phyloP scores from a whole-genome alignment of 768 basidiomycete genomes.

The Xanthoconium stramineum region DNA sequence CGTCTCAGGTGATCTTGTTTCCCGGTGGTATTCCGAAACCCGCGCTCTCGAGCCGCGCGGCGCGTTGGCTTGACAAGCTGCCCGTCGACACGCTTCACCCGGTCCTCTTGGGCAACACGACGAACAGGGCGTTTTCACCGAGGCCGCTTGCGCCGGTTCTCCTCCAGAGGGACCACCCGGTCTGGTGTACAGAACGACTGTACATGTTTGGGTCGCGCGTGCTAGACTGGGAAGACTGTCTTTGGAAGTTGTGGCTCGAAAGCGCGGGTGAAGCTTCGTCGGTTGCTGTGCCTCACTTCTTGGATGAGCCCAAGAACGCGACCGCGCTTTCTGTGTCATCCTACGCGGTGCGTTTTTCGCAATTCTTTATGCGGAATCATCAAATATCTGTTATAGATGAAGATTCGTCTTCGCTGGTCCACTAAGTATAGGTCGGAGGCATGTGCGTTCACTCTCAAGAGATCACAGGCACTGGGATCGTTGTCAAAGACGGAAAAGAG shows the following conservation, averaged over 20 bases:
- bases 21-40: slow-evolving; percentile 40
- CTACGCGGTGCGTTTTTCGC: slow-evolving; percentile 16
- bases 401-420: slow-evolving; percentile 43
- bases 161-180: slow-evolving; percentile 39
- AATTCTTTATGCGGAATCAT: neutral
- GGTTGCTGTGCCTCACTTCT: slow-evolving; percentile 11
- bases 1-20: slow-evolving; percentile 47
- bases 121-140: slow-evolving; percentile 37
- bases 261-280: slow-evolving; percentile 41
- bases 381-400: slow-evolving; percentile 28
- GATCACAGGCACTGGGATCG: slow-evolving; percentile 32
- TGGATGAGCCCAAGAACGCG: slow-evolving; percentile 4
- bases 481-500: slow-evolving; percentile 36
- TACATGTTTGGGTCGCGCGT: slow-evolving; percentile 43
- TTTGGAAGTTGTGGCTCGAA: slow-evolving; percentile 64
- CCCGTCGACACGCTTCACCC: slow-evolving; percentile 17
- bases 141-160: slow-evolving; percentile 45
- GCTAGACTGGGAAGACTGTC: slow-evolving; percentile 60
- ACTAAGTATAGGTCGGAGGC: slow-evolving; percentile 49
- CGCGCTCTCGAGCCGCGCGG: slow-evolving; percentile 16
- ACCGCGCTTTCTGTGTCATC: slow-evolving; percentile 13
- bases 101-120: slow-evolving; percentile 28
- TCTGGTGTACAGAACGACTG: slow-evolving; percentile 64
- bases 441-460: slow-evolving; percentile 48
- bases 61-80: slow-evolving; percentile 15